These are phyloP conservation scores for Thielaviopsis euricoi DNA, from an alignment of 2,329 filamentous ascomycete genomes.

Conservation along the genomic window DNA sequence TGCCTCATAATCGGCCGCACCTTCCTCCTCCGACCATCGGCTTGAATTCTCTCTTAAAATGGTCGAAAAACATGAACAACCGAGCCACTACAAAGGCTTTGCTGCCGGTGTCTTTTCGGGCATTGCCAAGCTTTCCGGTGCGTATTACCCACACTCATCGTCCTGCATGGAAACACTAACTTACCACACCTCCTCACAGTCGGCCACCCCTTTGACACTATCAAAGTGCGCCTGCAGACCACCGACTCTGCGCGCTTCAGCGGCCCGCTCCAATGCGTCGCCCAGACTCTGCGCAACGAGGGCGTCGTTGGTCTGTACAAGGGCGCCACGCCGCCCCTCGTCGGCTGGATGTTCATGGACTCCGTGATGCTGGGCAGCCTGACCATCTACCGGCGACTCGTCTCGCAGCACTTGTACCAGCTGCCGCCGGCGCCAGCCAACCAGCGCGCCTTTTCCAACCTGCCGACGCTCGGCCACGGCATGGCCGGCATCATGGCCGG, in stretches of 20 bases:
- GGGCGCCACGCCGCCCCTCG: constrained; percentile 75
- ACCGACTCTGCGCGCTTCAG: constrained; percentile 60
- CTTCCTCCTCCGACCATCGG: background rate
- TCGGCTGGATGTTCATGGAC: constrained; percentile 99
- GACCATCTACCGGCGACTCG: constrained; percentile 70
- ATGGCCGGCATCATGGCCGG: constrained; percentile 78
- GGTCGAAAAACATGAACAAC: constrained; percentile 8
- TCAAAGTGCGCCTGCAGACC: constrained; percentile 92
- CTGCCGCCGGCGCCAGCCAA: constrained; percentile 13
- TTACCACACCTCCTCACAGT: constrained; percentile 22
- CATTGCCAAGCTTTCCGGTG: constrained; percentile 74
- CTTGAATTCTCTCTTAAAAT: background rate
- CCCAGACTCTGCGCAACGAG: constrained; percentile 73
- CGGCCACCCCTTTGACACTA: constrained; percentile 74
- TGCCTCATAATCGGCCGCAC: too few species aligned
- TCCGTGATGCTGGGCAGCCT: constrained; percentile 76
- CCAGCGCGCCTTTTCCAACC: constrained; percentile 14
- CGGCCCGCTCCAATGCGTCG: constrained; percentile 71
- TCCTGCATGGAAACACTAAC: background rate
- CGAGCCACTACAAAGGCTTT: constrained; percentile 78
- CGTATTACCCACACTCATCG: constrained; percentile 16
- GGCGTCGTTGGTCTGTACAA: constrained; percentile 82
- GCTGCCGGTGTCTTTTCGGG: constrained; percentile 93
- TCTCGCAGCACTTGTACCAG: constrained; percentile 63
- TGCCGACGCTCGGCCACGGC: constrained; percentile 69